phyloP scores from a whole-genome alignment of 768 basidiomycete species.

The Naganishia vishniacii region DNA sequence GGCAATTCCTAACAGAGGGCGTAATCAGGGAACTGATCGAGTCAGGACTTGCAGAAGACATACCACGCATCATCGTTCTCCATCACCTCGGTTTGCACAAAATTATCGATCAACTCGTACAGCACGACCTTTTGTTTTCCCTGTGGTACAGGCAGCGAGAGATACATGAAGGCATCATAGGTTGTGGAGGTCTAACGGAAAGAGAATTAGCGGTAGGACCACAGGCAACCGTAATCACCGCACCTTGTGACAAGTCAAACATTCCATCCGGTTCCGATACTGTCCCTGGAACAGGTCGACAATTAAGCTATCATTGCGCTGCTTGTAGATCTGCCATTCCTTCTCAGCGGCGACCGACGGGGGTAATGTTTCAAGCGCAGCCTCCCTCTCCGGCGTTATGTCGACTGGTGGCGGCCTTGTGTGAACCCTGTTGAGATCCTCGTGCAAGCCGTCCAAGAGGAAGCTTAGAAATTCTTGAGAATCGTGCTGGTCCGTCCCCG shows the following conservation, averaged over 20 bases:
- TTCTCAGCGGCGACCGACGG: constrained; percentile 81
- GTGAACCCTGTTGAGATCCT: constrained; percentile 77
- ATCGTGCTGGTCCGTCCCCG: constrained; percentile 86
- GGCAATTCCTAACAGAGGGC: constrained; percentile 70
- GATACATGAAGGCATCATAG: constrained; percentile 92
- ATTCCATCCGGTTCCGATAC: constrained; percentile 81
- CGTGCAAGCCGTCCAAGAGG: constrained; percentile 84
- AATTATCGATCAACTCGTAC: constrained; percentile 75
- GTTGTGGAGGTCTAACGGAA: constrained; percentile 80
- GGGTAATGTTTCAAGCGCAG: constrained; percentile 77
- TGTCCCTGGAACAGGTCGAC: constrained; percentile 98
- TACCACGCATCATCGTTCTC: constrained; percentile 93
- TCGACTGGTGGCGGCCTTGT: constrained; percentile 61
- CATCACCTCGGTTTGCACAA: constrained; percentile 82
- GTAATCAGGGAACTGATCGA: neutral
- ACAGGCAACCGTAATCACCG: constrained; percentile 32
- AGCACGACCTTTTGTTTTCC: constrained; percentile 58
- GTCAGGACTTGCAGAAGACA: constrained; percentile 35
- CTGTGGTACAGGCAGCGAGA: constrained; percentile 80
- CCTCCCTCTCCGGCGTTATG: constrained; percentile 71
- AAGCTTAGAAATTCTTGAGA: constrained; percentile 95
- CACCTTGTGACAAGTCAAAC: constrained; percentile 83
- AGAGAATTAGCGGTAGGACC: constrained; percentile 46
- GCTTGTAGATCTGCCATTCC: constrained; percentile 86
- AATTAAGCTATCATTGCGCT: constrained; percentile 84